Percentiles rank a stretch among this genome's conserved stretches.
These are phyloP conservation scores for Acanthamoeba culbertsoni DNA, from an alignment of 208 protist species.

Conservation along the genomic window DNA sequence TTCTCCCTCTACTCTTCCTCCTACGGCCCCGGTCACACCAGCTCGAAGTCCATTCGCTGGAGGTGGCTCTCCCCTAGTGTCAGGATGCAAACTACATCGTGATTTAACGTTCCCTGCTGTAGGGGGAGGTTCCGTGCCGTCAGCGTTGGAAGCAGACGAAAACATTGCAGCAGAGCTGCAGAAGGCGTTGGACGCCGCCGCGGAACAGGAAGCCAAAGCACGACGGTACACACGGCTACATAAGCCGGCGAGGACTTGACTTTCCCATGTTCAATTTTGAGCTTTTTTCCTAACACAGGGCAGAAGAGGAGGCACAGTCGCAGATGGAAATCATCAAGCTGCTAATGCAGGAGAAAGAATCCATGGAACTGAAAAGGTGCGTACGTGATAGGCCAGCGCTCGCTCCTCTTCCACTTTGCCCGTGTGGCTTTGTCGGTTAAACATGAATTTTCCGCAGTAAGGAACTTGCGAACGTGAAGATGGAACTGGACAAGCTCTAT, in stretches of 20 bases:
- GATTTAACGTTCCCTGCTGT: background rate
- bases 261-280: background rate
- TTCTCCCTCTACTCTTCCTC: background rate
- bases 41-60: background rate
- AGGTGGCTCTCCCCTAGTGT: background rate
- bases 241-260: background rate
- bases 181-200: slow-evolving; percentile 7
- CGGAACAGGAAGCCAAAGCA: slow-evolving; percentile 12
- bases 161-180: background rate
- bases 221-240: background rate
- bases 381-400: too few relatives aligned
- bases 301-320: slow-evolving; percentile 22
- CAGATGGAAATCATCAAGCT: slow-evolving; percentile 48
- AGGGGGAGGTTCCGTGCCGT: background rate
- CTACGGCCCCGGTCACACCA: background rate
- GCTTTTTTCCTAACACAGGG: background rate
- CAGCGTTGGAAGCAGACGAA: background rate
- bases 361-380: slow-evolving; percentile 44
- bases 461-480: background rate
- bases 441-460: background rate
- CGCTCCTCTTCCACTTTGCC: background rate
- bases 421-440: background rate
- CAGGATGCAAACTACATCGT: background rate
- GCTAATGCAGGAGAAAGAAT: slow-evolving; percentile 36
- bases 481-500: slow-evolving; percentile 46